Base-by-base conservation (phyloP, 2,329 filamentous ascomycete species). In the Fusarium camptoceras region DNA sequence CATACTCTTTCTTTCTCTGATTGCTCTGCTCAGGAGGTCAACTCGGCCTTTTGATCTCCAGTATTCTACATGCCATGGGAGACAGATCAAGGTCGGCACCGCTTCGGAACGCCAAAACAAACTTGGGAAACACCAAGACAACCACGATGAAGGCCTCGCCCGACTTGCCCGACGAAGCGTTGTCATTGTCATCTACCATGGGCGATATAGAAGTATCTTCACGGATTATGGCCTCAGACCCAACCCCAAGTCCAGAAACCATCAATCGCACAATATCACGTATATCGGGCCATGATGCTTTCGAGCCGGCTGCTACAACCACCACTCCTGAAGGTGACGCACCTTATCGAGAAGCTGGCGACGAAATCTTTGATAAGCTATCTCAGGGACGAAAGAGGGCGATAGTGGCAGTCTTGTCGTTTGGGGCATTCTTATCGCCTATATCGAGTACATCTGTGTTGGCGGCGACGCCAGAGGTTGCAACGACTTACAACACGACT, bases 381-480 rank as follows among this genome's bases (percentile, higher is more conserved):
- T 85, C 89, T 0, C 79, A 80, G 6, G 80, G 81, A 18, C 86
- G 89, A 42, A 96, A 95, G 78, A 76, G 84, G 5, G 75, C 89
- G 65, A 92, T 95, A 55, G 90, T 94, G 18, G 82, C 83, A 12
- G 85, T 94, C 8, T 80, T 94, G 55, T 90, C 91, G 1, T 92
- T 91, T 76, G 94, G 91, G 79, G 89, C 90, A 27, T 93, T 95
- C 68, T 82, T 95, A 46, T 89, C 92, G 2, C 93, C 93, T 0
- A 87, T 93, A 25, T 91, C 89, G 15, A 92, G 89, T 41, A 94
- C 92, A 0, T 90, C 90, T 2, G 88, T 94, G 11, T 80, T 95
- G 15, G 86, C 91, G 2, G 92, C 92, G 4, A 88, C 91, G 2
- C 92, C 92, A 3, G 92, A 95, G 77, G 89, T 95, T 8, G 91